A percentile compares a stretch with the other conserved stretches of the same genome.
These are phyloP conservation scores for Pyropia haitanensis DNA, from an alignment of 23 red algal species.

Conservation along the genomic window DNA sequence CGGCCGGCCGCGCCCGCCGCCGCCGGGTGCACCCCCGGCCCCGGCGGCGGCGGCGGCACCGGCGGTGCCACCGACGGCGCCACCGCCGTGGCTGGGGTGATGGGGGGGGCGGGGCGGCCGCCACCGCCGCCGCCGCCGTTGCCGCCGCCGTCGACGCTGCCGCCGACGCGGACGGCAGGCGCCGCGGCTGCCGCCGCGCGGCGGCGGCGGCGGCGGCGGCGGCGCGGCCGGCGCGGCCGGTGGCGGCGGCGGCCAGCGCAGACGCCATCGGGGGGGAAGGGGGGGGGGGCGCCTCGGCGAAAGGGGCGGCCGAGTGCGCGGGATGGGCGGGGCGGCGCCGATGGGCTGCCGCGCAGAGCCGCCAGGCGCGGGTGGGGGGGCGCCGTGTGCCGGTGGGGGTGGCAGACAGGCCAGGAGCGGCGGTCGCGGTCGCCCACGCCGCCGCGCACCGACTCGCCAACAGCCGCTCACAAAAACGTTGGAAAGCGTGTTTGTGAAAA, in stretches of 20 bases:
- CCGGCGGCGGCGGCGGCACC: not conserved
- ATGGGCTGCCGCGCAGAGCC: no score
- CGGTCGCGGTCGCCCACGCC: no score
- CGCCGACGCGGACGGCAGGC: not conserved
- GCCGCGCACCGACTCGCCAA: no score
- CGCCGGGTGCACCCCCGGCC: no score
- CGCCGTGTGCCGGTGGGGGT: no score
- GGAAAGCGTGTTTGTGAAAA: no score
- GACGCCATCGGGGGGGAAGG: slow-evolving; percentile 1
- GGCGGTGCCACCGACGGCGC: slow-evolving; percentile 1
- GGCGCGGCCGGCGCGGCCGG: not conserved
- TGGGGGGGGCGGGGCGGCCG: not conserved
- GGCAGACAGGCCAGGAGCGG: no score
- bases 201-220: slow-evolving; percentile 5
- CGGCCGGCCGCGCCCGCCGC: no score
- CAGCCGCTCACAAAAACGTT: no score
- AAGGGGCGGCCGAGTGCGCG: not conserved
- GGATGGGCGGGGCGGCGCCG: not conserved
- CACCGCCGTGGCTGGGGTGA: not conserved
- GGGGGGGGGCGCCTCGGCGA: not conserved
- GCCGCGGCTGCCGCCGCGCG: not conserved
- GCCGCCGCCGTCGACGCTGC: slow-evolving; percentile 2
- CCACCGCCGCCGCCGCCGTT: slow-evolving; percentile 3
- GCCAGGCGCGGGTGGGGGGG: no score
- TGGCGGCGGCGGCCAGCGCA: not conserved